A percentile compares a stretch with the other conserved stretches of the same genome.
Evolutionary conservation across 352 stramenopile species (phyloP).

Genomic region (Phytophthora cactorum): DNA sequence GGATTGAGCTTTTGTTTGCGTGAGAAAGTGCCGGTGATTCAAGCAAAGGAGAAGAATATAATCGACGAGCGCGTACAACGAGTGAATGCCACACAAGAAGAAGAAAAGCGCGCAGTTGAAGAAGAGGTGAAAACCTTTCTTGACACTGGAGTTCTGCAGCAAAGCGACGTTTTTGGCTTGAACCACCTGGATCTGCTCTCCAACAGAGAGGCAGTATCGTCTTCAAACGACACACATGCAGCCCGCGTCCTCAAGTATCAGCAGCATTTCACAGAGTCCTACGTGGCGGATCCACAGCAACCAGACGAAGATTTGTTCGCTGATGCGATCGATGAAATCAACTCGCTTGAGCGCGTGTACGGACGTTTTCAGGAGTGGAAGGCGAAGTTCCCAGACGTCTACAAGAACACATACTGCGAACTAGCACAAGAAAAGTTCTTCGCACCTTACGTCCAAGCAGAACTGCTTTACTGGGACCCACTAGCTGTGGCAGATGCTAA

Average conservation of each 20-base stretch:
- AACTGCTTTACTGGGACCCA: conserved; percentile 75
- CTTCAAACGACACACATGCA: background rate
- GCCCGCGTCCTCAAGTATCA: conserved; percentile 24
- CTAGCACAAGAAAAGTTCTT: conserved; percentile 68
- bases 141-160: conserved; percentile 23
- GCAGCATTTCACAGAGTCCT: conserved; percentile 39
- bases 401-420: conserved; percentile 69
- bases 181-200: conserved; percentile 16
- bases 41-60: conserved; percentile 49
- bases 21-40: conserved; percentile 63
- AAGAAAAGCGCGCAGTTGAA: conserved; percentile 21
- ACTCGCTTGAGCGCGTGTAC: conserved; percentile 63
- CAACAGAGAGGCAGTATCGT: conserved; percentile 3
- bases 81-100: conserved; percentile 17
- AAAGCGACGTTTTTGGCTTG: conserved; percentile 23
- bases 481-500: conserved; percentile 39
- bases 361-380: conserved; percentile 77
- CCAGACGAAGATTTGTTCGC: conserved; percentile 50
- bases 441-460: conserved; percentile 64
- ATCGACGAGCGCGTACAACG: conserved; percentile 23
- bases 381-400: conserved; percentile 69
- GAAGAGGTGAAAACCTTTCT: conserved; percentile 25
- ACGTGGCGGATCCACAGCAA: conserved; percentile 20
- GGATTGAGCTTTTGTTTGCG: conserved; percentile 77
- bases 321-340: conserved; percentile 76